phyloP scores from a whole-genome alignment of 2,329 filamentous ascomycete species.

The Chaetomium olivaceum region DNA sequence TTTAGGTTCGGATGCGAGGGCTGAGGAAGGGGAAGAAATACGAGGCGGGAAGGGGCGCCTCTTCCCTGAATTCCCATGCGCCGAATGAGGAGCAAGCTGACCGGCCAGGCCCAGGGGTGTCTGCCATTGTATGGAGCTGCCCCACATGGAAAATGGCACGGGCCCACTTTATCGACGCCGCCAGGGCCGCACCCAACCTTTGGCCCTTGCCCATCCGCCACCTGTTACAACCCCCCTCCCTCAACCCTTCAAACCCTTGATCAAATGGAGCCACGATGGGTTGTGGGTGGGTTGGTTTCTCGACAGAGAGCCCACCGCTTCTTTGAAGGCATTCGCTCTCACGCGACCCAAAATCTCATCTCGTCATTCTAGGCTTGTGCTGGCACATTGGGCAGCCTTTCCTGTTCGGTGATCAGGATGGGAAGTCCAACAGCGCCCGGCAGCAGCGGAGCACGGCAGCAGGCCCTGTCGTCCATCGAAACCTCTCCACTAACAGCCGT shows the following conservation, averaged over 20 bases:
- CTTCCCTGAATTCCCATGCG: constrained; percentile 26
- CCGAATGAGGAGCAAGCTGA: constrained; percentile 31
- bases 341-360: not conserved
- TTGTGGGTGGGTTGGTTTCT: not conserved
- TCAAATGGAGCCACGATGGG: constrained; percentile 29
- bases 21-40: constrained; percentile 31
- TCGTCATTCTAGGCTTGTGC: not conserved
- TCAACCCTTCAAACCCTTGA: not conserved
- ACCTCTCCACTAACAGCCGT: not conserved
- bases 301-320: constrained; percentile 11
- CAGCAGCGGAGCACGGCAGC: constrained; percentile 7
- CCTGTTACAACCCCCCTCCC: constrained; percentile 14
- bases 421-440: not conserved
- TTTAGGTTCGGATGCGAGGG: constrained; percentile 15
- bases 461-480: not conserved
- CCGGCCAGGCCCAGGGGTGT: constrained; percentile 9
- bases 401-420: not conserved
- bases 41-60: constrained; percentile 33
- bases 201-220: constrained; percentile 1
- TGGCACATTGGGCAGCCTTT: constrained; percentile 19
- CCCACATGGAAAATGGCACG: constrained; percentile 14
- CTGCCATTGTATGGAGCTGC: constrained; percentile 15
- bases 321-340: not conserved
- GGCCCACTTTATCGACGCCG: constrained; percentile 6
- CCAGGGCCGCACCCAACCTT: constrained; percentile 4